These are phyloP conservation scores for Alternaria tenuissima DNA, from an alignment of 2,329 filamentous ascomycete genomes.

Conservation along the genomic window DNA sequence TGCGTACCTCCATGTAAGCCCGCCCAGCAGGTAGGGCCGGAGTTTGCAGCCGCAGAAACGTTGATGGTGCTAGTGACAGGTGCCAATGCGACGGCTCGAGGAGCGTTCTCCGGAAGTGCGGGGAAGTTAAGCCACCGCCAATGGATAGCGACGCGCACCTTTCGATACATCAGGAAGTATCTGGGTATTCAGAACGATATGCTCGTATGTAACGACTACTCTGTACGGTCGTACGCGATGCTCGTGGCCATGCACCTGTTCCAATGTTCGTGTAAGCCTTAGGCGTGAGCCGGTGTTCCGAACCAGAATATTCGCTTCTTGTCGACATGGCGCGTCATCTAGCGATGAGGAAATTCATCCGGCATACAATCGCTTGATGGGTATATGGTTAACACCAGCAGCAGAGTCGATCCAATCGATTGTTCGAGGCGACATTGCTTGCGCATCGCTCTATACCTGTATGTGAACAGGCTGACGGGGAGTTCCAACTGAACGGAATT, in stretches of 20 bases:
- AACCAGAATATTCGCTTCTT: neutral
- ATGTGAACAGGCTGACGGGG: neutral
- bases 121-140: constrained; percentile 11
- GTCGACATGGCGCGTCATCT: neutral
- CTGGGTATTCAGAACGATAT: neutral
- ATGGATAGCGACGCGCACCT: neutral
- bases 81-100: neutral
- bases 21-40: constrained; percentile 12
- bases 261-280: neutral
- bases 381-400: neutral
- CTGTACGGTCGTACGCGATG: neutral
- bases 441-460: neutral
- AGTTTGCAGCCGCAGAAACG: neutral
- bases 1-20: constrained; percentile 4
- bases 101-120: constrained; percentile 5
- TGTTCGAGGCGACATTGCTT: neutral
- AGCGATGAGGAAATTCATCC: neutral
- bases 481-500: neutral
- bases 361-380: neutral
- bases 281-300: neutral
- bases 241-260: neutral
- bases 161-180: neutral
- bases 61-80: constrained; percentile 1
- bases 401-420: rapidly evolving
- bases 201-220: neutral